phyloP scores from a whole-genome alignment of 176 grass and related monocot genomes.

The Triticum urartu region DNA sequence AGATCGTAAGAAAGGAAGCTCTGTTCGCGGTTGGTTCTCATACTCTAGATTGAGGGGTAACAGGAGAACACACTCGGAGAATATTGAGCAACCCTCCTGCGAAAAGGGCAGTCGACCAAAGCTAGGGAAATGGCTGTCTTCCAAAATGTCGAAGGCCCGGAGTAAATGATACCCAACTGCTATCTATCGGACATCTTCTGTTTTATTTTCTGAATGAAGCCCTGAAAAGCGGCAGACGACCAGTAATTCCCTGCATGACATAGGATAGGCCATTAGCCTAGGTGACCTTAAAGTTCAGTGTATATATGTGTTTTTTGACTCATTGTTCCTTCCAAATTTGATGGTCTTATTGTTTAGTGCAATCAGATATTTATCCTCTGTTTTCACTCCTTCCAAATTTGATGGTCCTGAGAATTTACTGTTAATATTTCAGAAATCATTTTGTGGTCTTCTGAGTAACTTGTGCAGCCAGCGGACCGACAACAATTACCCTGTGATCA shows the following conservation, averaged over 20 bases:
- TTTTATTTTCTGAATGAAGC: neutral
- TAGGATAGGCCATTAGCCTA: neutral
- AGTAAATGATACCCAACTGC: neutral
- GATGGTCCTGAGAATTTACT: neutral
- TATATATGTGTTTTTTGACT: constrained; percentile 3
- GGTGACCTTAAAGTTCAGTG: constrained; percentile 1
- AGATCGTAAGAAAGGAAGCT: constrained; percentile 26
- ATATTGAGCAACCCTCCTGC: neutral
- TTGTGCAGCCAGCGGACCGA: neutral
- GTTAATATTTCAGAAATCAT: neutral
- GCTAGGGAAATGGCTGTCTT: constrained; percentile 43
- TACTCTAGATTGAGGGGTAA: constrained; percentile 52
- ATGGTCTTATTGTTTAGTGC: neutral
- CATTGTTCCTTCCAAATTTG: neutral
- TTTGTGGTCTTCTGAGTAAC: neutral
- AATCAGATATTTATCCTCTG: constrained; percentile 16
- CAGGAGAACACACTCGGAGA: constrained; percentile 41
- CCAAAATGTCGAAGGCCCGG: constrained; percentile 23
- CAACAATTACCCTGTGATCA: neutral
- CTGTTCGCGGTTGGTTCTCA: constrained; percentile 50
- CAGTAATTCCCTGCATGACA: constrained; percentile 13
- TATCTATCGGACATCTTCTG: neutral
- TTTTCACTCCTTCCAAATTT: neutral
- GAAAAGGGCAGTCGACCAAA: constrained; percentile 19
- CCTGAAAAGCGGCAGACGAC: constrained; percentile 13